Evolutionary conservation across 164 flowering plant species (phyloP).

Genomic region (Tetrastigma voinierianum): DNA sequence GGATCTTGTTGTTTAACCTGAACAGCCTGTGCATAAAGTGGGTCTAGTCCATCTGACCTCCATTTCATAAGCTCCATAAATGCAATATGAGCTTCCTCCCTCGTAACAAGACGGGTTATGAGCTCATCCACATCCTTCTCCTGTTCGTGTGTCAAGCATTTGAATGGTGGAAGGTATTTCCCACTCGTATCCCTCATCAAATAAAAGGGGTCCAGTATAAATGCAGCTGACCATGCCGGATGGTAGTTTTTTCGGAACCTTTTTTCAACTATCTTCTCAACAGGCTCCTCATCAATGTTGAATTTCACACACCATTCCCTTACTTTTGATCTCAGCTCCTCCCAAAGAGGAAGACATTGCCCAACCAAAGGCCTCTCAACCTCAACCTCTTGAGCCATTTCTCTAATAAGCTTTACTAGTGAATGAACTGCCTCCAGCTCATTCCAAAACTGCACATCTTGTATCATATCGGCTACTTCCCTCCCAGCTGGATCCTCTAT

Average conservation of each 20-base stretch:
- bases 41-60: constrained; percentile 70
- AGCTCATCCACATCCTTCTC: constrained; percentile 65
- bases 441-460: constrained; percentile 38
- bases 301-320: constrained; percentile 46
- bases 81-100: constrained; percentile 60
- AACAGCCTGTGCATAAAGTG: constrained; percentile 67
- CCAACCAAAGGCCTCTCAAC: constrained; percentile 44
- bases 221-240: constrained; percentile 75
- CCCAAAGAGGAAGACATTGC: constrained; percentile 51
- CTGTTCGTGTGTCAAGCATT: constrained; percentile 55
- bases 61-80: constrained; percentile 78
- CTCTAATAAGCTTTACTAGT: constrained; percentile 33
- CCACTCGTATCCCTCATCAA: constrained; percentile 52
- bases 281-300: constrained; percentile 27
- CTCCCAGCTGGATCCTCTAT: constrained; percentile 28
- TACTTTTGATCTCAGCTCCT: constrained; percentile 38
- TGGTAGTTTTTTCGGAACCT: constrained; percentile 57
- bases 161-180: constrained; percentile 67
- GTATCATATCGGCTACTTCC: constrained; percentile 34
- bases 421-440: constrained; percentile 44
- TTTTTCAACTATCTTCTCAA: constrained; percentile 38
- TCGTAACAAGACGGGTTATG: constrained; percentile 45
- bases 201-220: constrained; percentile 56
- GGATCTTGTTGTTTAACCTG: constrained; percentile 59
- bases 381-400: constrained; percentile 44